phyloP scores from a whole-genome alignment of 1,284 basidiomycete species.

The Polyporus tsugae region DNA sequence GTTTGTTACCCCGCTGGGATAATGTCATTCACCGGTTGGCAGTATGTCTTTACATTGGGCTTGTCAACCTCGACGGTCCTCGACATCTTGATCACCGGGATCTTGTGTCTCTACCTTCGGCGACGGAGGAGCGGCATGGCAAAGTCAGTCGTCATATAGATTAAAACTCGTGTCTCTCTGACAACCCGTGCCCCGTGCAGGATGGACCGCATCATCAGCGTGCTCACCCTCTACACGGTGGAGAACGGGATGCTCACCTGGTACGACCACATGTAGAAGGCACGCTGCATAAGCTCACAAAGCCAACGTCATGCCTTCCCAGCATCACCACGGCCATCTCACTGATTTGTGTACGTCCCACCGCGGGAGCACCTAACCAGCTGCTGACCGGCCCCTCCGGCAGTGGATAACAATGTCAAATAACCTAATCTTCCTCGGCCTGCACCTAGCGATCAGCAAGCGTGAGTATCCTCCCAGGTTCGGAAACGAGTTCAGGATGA shows the following conservation, averaged over 20 bases:
- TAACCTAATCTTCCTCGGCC: constrained; percentile 26
- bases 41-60: constrained; percentile 27
- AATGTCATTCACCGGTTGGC: background rate
- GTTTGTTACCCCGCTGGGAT: background rate
- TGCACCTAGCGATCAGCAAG: constrained; percentile 27
- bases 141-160: constrained; percentile 1
- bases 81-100: constrained; percentile 23
- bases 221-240: constrained; percentile 22
- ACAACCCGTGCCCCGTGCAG: constrained; percentile 10
- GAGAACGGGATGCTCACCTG: constrained; percentile 30
- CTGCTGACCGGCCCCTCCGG: constrained; percentile 2
- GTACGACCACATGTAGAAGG: constrained; percentile 8
- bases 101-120: constrained; percentile 25
- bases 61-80: constrained; percentile 19
- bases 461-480: constrained; percentile 12
- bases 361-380: too few relatives aligned
- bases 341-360: constrained; percentile 24
- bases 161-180: background rate
- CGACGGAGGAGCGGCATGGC: constrained; percentile 24
- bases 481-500: background rate
- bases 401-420: constrained; percentile 25
- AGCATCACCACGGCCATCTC: constrained; percentile 24
- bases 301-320: background rate
- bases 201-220: constrained; percentile 22
- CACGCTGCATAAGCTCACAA: background rate